These are phyloP conservation scores for Aspergillus sp. DNA, from an alignment of 2,329 filamentous ascomycete species.

Conservation along the genomic window DNA sequence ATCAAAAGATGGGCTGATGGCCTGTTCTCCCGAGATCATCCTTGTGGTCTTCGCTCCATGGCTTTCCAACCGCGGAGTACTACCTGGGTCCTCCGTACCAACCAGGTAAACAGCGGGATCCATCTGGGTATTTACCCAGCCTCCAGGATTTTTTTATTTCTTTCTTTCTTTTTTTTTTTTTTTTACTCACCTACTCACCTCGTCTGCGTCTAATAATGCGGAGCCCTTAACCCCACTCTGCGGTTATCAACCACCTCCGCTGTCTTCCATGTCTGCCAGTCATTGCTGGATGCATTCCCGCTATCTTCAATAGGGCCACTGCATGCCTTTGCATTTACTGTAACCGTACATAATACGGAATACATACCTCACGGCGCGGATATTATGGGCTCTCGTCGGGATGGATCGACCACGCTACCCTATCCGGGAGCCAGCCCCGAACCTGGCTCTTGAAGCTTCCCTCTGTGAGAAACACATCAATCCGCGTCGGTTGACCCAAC, in stretches of 20 bases:
- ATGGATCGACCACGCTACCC: constrained; percentile 22
- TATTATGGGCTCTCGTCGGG: constrained; percentile 11
- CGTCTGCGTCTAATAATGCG: constrained; percentile 20
- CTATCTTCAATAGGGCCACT: constrained; percentile 23
- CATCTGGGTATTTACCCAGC: constrained; percentile 15
- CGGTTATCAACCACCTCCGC: constrained; percentile 20
- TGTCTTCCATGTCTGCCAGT: constrained; percentile 20
- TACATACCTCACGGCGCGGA: constrained; percentile 6
- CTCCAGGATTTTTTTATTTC: constrained; percentile 17
- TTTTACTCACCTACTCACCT: constrained; percentile 4
- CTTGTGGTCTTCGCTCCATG: constrained; percentile 13
- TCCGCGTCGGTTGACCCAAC: constrained; percentile 20
- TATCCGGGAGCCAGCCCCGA: constrained; percentile 17
- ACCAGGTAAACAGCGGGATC: constrained; percentile 7
- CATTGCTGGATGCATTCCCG: constrained; percentile 18
- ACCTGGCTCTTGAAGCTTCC: constrained; percentile 12
- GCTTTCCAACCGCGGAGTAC: background rate
- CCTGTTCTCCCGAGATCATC: constrained; percentile 3
- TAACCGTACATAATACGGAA: constrained; percentile 11
- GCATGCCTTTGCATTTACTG: constrained; percentile 13
- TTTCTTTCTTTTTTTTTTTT: constrained; percentile 1
- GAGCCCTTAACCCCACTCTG: constrained; percentile 20
- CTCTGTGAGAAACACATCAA: constrained; percentile 14
- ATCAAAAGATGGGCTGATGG: too few relatives aligned
- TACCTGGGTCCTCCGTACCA: constrained; percentile 5